phyloP scores from a whole-genome alignment of 148 eudicot species.

The Cornus suecica region DNA sequence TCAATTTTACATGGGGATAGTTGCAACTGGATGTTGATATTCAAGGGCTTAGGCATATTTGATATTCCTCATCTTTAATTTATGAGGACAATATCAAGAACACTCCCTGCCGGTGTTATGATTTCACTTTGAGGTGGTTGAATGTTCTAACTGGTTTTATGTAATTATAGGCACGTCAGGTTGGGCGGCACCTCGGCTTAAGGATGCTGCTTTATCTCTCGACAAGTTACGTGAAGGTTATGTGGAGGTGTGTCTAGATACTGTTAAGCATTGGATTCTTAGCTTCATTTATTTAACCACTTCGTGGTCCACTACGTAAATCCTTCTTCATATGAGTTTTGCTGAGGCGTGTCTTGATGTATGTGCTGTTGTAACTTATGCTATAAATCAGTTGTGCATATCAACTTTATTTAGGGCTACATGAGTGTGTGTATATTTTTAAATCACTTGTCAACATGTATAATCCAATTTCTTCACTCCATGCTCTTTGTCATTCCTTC shows the following conservation, averaged over 20 bases:
- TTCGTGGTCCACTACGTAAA: background rate
- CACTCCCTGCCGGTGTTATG: no score
- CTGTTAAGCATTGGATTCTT: background rate
- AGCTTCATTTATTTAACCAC: background rate
- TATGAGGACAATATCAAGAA: no score
- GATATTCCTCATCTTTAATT: background rate
- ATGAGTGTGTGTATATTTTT: no score
- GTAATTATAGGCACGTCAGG: constrained; percentile 64
- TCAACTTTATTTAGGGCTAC: background rate
- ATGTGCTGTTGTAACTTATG: background rate
- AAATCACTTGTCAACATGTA: background rate
- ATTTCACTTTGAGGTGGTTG: background rate
- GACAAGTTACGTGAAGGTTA: constrained; percentile 92
- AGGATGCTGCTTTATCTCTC: constrained; percentile 86
- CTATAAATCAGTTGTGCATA: background rate
- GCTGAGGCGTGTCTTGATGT: background rate
- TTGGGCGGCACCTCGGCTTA: constrained; percentile 97
- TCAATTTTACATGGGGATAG: background rate
- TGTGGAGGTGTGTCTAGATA: constrained; percentile 56
- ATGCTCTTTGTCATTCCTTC: background rate
- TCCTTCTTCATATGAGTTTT: background rate
- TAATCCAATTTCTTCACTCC: background rate
- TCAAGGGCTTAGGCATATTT: background rate
- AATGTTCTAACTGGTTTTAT: constrained; percentile 10
- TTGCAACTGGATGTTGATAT: no score